Conservation (phyloP, 2,329 filamentous ascomycete species). For the Sclerotinia glacialis region DNA sequence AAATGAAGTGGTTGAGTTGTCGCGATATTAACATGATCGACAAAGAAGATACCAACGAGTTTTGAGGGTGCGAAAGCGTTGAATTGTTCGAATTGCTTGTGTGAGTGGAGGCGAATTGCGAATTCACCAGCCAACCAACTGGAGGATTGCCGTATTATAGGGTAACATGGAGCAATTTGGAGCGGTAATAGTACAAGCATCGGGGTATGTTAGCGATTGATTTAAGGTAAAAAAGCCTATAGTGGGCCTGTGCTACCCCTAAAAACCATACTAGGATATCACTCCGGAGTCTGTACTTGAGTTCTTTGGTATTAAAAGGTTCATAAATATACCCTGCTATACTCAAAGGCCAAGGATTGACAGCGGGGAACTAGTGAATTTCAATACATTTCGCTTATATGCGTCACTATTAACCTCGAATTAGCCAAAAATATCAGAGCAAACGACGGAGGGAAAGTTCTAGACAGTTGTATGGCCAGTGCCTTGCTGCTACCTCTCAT, state of each 20-base stretch:
- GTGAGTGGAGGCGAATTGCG: background rate
- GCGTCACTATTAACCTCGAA: background rate
- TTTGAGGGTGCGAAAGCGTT: background rate
- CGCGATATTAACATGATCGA: constrained; percentile 2
- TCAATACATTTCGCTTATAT: background rate
- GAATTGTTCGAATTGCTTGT: background rate
- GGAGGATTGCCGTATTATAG: background rate
- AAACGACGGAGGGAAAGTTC: background rate
- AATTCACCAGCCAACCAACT: background rate
- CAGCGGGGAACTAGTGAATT: background rate
- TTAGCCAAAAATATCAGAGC: background rate
- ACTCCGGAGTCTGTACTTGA: background rate
- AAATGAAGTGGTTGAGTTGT: background rate
- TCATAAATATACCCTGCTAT: background rate
- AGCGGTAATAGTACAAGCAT: background rate
- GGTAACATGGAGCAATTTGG: constrained; percentile 11
- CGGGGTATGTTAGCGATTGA: constrained; percentile 8
- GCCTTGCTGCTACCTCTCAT: background rate
- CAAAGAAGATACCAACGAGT: background rate
- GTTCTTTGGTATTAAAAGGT: background rate
- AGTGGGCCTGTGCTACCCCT: background rate
- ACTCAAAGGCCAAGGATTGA: constrained; percentile 1
- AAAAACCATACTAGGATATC: background rate
- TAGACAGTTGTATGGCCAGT: background rate
- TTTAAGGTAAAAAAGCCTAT: constrained; percentile 16